phyloP scores from a whole-genome alignment of 257 asterid species.

The Gentiana dahurica region DNA sequence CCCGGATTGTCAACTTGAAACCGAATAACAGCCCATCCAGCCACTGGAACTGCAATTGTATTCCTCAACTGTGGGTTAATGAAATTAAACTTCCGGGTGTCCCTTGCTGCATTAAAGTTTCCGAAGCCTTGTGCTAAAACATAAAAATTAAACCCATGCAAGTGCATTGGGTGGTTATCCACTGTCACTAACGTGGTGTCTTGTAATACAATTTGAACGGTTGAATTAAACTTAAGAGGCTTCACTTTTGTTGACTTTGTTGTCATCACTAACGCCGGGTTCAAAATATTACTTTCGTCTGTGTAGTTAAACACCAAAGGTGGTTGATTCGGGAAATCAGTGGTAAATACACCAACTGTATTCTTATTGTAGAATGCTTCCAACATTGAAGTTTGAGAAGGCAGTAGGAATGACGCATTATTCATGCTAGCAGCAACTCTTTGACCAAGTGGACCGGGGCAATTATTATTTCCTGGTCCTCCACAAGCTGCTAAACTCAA shows the following conservation, averaged over 20 bases:
- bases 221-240: background rate
- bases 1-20: slow-evolving; percentile 2
- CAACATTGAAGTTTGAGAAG: background rate
- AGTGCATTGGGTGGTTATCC: background rate
- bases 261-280: background rate
- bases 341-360: background rate
- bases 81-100: background rate
- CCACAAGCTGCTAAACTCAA: background rate
- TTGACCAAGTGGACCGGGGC: no score
- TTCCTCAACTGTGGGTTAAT: background rate
- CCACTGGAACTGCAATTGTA: background rate
- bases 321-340: background rate
- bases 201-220: slow-evolving; percentile 5
- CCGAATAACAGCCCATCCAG: slow-evolving; percentile 1
- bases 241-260: slow-evolving; percentile 1
- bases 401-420: slow-evolving; percentile 2
- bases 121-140: slow-evolving; percentile 4
- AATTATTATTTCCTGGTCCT: background rate
- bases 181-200: background rate
- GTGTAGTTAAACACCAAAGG: background rate
- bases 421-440: background rate
- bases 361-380: background rate
- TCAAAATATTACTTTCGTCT: background rate
- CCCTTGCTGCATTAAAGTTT: background rate
- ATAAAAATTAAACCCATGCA: slow-evolving; percentile 3